Evolutionary conservation across 495 filamentous ascomycete genomes (phyloP).

Genomic region (Xylaria castorea): DNA sequence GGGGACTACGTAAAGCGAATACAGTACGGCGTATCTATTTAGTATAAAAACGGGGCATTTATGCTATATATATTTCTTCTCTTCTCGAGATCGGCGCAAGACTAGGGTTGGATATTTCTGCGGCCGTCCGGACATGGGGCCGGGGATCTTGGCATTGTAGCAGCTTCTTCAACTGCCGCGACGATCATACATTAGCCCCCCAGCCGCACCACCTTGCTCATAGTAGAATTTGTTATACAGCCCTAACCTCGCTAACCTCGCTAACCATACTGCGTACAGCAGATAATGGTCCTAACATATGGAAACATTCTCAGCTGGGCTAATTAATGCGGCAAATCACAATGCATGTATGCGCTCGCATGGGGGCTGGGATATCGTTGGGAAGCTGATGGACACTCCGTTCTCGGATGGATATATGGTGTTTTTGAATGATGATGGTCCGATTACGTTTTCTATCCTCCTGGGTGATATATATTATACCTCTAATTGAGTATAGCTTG

Average conservation of each 20-base stretch:
- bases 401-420: background rate
- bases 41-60: background rate
- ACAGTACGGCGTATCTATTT: background rate
- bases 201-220: background rate
- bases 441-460: background rate
- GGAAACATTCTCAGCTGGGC: background rate
- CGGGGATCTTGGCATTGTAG: background rate
- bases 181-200: slow-evolving; percentile 12
- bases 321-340: slow-evolving; percentile 2
- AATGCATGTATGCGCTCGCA: background rate
- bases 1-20: background rate
- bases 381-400: background rate
- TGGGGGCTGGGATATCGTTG: background rate
- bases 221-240: background rate
- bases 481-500: background rate
- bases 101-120: background rate
- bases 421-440: background rate
- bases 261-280: too few relatives aligned
- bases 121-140: background rate
- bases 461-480: background rate
- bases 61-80: background rate
- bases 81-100: background rate
- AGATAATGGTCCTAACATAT: background rate
- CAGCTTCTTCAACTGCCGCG: slow-evolving; percentile 11
- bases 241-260: too few relatives aligned